A percentile compares a stretch with the other conserved stretches of the same genome.
Conservation (phyloP, 1,284 basidiomycete species). For the Kwoniella shivajii region DNA sequence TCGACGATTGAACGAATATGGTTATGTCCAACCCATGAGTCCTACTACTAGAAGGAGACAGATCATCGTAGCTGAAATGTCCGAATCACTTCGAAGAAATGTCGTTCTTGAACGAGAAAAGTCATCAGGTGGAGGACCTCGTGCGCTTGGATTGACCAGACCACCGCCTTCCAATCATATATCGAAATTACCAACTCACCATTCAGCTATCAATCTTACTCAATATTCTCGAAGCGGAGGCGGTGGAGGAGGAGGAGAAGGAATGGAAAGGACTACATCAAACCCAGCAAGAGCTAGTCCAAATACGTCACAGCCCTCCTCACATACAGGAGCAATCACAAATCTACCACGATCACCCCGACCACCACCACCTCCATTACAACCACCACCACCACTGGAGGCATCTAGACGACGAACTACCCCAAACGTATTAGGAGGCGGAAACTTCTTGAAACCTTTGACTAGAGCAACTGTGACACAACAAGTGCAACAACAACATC, state of each 20-base stretch:
- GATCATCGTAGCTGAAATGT: slow-evolving; percentile 52
- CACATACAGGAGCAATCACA: slow-evolving; percentile 10
- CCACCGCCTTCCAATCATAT: slow-evolving; percentile 35
- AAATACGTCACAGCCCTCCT: slow-evolving; percentile 9
- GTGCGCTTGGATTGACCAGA: slow-evolving; percentile 19
- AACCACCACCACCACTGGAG: neutral
- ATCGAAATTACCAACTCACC: slow-evolving; percentile 29
- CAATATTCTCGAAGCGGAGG: slow-evolving; percentile 20
- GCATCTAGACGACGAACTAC: slow-evolving; percentile 19
- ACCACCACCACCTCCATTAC: neutral
- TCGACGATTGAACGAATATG: slow-evolving; percentile 27
- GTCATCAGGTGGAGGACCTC: slow-evolving; percentile 31
- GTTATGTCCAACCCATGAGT: slow-evolving; percentile 38
- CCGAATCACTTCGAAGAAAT: slow-evolving; percentile 46
- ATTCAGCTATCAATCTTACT: slow-evolving; percentile 35
- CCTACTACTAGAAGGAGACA: slow-evolving; percentile 43
- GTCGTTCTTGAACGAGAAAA: slow-evolving; percentile 50
- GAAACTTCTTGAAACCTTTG: slow-evolving; percentile 43
- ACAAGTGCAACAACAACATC: slow-evolving; percentile 3
- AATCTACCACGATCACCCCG: slow-evolving; percentile 9
- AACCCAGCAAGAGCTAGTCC: slow-evolving; percentile 28
- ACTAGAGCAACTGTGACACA: slow-evolving; percentile 31
- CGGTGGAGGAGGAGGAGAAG: slow-evolving; percentile 17
- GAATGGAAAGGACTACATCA: slow-evolving; percentile 30
- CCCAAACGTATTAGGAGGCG: slow-evolving; percentile 36